Evolutionary conservation across 2,329 filamentous ascomycete species (phyloP).

Genomic region (Pseudocercospora fijiensis): DNA sequence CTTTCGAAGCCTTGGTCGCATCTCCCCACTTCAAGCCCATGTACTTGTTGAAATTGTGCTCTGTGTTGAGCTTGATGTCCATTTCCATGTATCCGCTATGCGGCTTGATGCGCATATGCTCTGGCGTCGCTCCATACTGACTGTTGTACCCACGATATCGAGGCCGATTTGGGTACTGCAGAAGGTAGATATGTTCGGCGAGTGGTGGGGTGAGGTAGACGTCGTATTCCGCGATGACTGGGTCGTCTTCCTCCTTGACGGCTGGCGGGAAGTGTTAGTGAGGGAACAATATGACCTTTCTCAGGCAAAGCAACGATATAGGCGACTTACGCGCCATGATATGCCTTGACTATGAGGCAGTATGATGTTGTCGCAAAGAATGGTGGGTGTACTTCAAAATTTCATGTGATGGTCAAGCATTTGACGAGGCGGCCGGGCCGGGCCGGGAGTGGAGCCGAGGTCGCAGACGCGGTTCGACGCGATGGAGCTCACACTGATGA

Average conservation of each 20-base stretch:
- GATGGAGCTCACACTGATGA: not conserved
- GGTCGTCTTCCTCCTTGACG: conserved; percentile 44
- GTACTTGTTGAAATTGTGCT: conserved; percentile 73
- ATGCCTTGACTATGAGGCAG: conserved; percentile 8
- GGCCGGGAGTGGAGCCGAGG: conserved; percentile 5
- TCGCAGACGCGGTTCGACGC: conserved; percentile 1
- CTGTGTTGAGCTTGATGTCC: conserved; percentile 78
- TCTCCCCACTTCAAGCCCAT: conserved; percentile 83
- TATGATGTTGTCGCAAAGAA: conserved; percentile 5
- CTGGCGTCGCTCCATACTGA: conserved; percentile 56
- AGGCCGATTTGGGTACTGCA: conserved; percentile 83
- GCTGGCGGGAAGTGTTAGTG: conserved; percentile 20
- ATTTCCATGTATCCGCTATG: conserved; percentile 82
- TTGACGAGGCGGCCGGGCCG: not conserved
- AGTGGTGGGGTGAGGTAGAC: conserved; percentile 79
- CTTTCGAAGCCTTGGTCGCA: conserved; percentile 53
- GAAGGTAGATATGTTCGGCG: conserved; percentile 60
- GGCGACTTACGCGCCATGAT: conserved; percentile 30
- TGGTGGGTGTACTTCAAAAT: conserved; percentile 9
- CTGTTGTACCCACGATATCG: conserved; percentile 63
- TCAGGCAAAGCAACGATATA: conserved; percentile 9
- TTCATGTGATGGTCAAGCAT: not conserved
- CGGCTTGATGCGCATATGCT: conserved; percentile 78
- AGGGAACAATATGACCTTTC: not conserved
- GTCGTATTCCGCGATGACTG: conserved; percentile 63